Evolutionary conservation across 2,329 filamentous ascomycete genomes (phyloP), one percentile per base, ranked within the genome.

Genomic region (Sarocladium kiliense): DNA sequence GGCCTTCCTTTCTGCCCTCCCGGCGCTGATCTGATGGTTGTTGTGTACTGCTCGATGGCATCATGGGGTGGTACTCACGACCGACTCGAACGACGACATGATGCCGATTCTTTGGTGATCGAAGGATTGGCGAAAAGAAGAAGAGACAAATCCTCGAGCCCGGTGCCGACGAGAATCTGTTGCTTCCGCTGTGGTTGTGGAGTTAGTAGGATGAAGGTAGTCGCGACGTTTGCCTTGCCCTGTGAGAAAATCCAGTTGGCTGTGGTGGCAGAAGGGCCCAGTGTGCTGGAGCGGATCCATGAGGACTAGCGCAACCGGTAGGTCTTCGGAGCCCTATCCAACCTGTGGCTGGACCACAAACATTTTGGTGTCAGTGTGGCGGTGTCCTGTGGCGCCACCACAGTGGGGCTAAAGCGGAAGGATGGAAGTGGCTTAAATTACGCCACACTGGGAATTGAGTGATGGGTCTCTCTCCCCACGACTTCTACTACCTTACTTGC

Each of bases 21-120:
- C 30, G 9, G n/a, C 36, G 50, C 50, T 27, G 32, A 34, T 53
- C 18, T 51, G 47, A 51, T 51, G 54, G 41, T 50, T 44, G 34
- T 54, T 36, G 26, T 36, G 26, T 47, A 4, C 44, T 47, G 44
- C 44, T 47, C 44, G 44, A 26, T 30, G 44, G 25, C 25, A 47
- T 47, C 21, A 57, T 47, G 36, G 58, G 53, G 57, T 50, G 54
- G 53, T 68, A 86, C 84, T 86, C 77, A 87, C 84, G 79, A 85
- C 82, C 75, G 77, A 73, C 79, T 87, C 84, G 77, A 87, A 86
- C 70, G 79, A 81, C 74, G 83, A 86, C 83, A 86, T 86, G 72
- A 78, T 82, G 65, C 62, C 64, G 68, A 55, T 74, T 69, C 71
- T 64, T 66, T 67, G 62, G 64, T 64, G 54, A 51, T 51, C 26